Percentiles rank a stretch among this genome's conserved stretches.
Conservation (phyloP, 2,329 filamentous ascomycete genomes). For the Pseudogymnoascus sp. region DNA sequence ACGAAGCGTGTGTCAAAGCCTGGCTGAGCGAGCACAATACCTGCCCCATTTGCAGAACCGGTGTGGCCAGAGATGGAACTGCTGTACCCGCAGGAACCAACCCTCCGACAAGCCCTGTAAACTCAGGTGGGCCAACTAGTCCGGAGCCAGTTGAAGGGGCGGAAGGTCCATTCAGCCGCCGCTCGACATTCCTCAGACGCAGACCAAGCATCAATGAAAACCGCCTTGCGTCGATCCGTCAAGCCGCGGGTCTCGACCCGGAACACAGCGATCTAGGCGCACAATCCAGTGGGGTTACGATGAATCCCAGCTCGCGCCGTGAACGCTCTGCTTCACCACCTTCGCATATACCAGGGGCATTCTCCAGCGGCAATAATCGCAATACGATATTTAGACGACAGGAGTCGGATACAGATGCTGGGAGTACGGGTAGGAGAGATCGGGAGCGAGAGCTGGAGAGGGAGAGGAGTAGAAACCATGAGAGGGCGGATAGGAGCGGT, state of each 20-base stretch:
- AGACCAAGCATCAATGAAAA: not conserved
- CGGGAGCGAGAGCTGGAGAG: not conserved
- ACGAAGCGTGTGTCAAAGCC: constrained; percentile 68
- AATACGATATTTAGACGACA: not conserved
- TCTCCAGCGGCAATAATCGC: not conserved
- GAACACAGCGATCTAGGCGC: not conserved
- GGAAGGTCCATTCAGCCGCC: not conserved
- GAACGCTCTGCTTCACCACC: not conserved
- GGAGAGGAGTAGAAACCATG: not conserved
- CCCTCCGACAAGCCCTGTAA: constrained; percentile 9
- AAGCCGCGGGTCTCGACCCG: not conserved
- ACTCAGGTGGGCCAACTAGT: not conserved
- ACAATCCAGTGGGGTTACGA: not conserved
- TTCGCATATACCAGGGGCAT: not conserved
- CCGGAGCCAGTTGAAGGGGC: not conserved
- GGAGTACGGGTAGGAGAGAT: not conserved
- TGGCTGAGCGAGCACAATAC: constrained; percentile 92
- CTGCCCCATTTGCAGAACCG: constrained; percentile 69
- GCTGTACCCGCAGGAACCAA: constrained; percentile 8
- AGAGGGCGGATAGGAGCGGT: not conserved
- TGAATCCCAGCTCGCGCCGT: not conserved
- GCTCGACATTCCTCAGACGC: not conserved
- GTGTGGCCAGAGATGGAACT: constrained; percentile 21
- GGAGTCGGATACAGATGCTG: not conserved
- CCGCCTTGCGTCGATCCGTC: not conserved